phyloP scores from a whole-genome alignment of 139 green algal genomes.

The Microglena sp. region DNA sequence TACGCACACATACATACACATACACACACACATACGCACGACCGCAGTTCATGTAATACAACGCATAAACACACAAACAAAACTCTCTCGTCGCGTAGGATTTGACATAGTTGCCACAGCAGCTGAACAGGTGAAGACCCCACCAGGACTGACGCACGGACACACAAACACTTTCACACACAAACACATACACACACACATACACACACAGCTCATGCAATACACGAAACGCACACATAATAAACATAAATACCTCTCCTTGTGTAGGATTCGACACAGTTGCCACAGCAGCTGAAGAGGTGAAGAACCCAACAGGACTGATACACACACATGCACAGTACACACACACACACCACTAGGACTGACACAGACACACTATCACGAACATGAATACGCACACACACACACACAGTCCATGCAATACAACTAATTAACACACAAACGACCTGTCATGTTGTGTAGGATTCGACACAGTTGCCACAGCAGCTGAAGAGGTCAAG shows the following conservation, averaged over 20 bases:
- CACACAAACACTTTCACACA: no score
- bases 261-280: conserved; percentile 17
- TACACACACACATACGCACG: no score
- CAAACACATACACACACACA: no score
- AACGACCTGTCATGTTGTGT: neutral
- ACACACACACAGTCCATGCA: no score
- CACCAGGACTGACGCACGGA: neutral
- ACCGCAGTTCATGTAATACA: neutral
- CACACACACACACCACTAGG: no score
- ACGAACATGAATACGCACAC: no score
- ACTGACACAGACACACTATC: no score
- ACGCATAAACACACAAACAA: neutral
- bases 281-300: conserved; percentile 39
- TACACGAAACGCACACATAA: neutral
- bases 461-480: conserved; percentile 22
- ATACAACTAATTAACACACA: neutral
- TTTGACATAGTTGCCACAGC: conserved; percentile 29
- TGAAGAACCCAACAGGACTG: no score
- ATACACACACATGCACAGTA: no score
- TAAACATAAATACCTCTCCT: no score
- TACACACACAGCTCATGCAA: neutral
- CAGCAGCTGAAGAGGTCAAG: conserved; percentile 39
- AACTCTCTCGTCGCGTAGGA: neutral
- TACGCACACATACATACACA: no score
- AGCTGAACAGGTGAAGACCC: conserved; percentile 43